These are phyloP conservation scores for Oidiodendron maius DNA, from an alignment of 495 filamentous ascomycete genomes.

Conservation along the genomic window DNA sequence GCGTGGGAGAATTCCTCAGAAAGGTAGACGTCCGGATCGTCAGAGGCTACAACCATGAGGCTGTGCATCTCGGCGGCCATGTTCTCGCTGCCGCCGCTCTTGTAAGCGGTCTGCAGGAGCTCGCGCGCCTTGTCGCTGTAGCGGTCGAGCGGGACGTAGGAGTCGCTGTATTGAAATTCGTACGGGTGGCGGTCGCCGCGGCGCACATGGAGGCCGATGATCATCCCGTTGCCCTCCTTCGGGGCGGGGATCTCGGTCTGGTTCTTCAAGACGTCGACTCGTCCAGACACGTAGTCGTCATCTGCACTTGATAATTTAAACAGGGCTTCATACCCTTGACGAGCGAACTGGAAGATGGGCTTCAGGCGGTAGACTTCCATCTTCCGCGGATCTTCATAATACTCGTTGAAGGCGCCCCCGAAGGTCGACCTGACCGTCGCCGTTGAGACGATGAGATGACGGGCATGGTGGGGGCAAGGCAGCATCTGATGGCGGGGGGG, in stretches of 20 bases:
- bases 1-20: slow-evolving; percentile 45
- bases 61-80: slow-evolving; percentile 9
- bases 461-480: slow-evolving; percentile 63
- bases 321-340: slow-evolving; percentile 56
- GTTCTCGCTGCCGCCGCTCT: slow-evolving; percentile 8
- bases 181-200: slow-evolving; percentile 63
- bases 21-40: slow-evolving; percentile 63
- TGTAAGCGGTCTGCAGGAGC: slow-evolving; percentile 13
- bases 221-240: slow-evolving; percentile 30
- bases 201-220: slow-evolving; percentile 66
- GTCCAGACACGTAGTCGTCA: slow-evolving; percentile 44
- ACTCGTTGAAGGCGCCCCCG: slow-evolving; percentile 45
- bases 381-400: slow-evolving; percentile 40
- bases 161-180: slow-evolving; percentile 59
- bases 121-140: slow-evolving; percentile 38
- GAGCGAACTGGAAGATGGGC: slow-evolving; percentile 53
- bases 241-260: slow-evolving; percentile 30
- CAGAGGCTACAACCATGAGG: slow-evolving; percentile 54
- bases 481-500: slow-evolving; percentile 58
- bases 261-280: slow-evolving; percentile 38
- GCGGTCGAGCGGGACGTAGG: slow-evolving; percentile 60
- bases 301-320: slow-evolving; percentile 56
- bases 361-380: slow-evolving; percentile 42
- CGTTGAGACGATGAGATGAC: slow-evolving; percentile 64
- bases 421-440: slow-evolving; percentile 52